Evolutionary conservation across 345 rosid genomes (phyloP), one percentile per base, ranked within the genome.

Genomic region (Nephelium lappaceum): DNA sequence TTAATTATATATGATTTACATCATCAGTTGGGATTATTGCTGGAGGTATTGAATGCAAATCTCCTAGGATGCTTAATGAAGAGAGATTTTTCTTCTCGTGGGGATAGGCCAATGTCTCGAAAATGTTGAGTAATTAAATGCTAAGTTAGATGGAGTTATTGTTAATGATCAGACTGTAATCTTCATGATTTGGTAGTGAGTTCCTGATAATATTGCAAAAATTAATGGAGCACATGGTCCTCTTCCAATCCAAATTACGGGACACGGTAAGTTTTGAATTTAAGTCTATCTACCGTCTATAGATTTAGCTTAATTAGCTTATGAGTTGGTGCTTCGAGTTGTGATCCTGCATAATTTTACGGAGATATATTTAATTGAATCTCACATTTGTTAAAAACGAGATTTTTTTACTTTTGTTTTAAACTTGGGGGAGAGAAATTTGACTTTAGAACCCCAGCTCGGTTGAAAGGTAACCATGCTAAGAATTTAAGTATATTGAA

Each of bases 211-310:
- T 55, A 66, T 66, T 53, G 10, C 47, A 65, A 21, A 21, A 24
- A 43, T 31, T 60, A 24, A 27, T 43, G 71, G 19, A 63, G 71
- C 76, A 71, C 76, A 72, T 78, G 77, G 81, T 42, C 21, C 53
- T 60, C 51, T 73, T 49, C 55, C 5, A 18, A 49, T 31, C 36
- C 36, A 31, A 31, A 31, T 31, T 31, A 4, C 36, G 36, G 36
- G 36, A 31, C 36, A 31, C 3, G 36, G 36, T 31, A 31, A 31
- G 36, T 31, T 31, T 31, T 31, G 36, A 31, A 31, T 31, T 31
- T 31, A 31, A 31, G 36, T 31, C 36, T 49, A 49, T 49, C 16
- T 49, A 49, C 55, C 15, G 53, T 21, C 1, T 38, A 3, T n/a
- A 57, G 76, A 31, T 58, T 55, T 16, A 71, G 41, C 38, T 12